Conservation (phyloP, 1,139 yeast species). For the Candida glucosophila region DNA sequence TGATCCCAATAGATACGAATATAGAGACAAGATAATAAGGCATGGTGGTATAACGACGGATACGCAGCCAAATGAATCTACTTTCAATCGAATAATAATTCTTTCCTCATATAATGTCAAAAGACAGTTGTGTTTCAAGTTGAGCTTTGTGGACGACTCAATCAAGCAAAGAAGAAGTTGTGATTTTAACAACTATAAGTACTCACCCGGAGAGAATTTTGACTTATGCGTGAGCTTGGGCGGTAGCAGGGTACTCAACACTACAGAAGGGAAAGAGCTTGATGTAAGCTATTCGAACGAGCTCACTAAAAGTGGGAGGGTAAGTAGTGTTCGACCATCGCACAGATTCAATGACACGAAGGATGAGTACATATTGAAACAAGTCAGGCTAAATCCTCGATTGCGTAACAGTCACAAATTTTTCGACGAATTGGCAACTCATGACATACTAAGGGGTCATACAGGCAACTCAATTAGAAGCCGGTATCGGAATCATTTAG, state of each 20-base stretch:
- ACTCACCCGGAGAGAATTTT: constrained; percentile 3
- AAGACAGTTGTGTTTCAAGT: constrained; percentile 6
- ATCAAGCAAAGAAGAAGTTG: constrained; percentile 5
- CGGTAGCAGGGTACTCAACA: constrained; percentile 3
- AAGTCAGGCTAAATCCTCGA: constrained; percentile 57
- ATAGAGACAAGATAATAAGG: constrained; percentile 13
- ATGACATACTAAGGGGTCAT: constrained; percentile 45
- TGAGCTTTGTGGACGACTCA: constrained; percentile 16
- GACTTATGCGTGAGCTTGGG: constrained; percentile 3
- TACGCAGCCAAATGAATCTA: constrained; percentile 9
- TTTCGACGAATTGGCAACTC: constrained; percentile 50
- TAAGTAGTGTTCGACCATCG: constrained; percentile 2
- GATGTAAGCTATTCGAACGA: constrained; percentile 1
- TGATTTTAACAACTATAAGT: constrained; percentile 5
- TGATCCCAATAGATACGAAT: constrained; percentile 15
- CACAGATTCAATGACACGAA: constrained; percentile 44
- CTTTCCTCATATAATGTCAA: constrained; percentile 6
- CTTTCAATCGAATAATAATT: constrained; percentile 7
- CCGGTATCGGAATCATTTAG: constrained; percentile 53
- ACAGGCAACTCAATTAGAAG: constrained; percentile 70
- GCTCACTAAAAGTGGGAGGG: constrained; percentile 3
- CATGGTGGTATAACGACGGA: constrained; percentile 27
- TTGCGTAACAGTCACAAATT: constrained; percentile 59
- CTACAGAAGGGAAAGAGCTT: constrained; percentile 1
- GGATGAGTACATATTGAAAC: constrained; percentile 57